Evolutionary conservation across 495 filamentous ascomycete species (phyloP).

Genomic region (Neurospora sp.): DNA sequence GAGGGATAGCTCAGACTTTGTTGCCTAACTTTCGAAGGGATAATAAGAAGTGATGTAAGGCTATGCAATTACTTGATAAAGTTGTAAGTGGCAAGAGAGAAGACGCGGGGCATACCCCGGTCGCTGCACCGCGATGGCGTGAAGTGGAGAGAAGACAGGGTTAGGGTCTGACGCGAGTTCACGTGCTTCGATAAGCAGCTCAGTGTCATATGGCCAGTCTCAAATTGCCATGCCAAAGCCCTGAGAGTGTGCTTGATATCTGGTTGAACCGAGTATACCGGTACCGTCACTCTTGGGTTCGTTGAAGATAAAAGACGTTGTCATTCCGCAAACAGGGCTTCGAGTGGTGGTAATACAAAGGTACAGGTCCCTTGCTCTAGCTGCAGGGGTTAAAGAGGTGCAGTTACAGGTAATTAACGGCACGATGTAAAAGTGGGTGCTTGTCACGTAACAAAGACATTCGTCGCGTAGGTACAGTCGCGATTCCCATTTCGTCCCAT

Average conservation of each 20-base stretch:
- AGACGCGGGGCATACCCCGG: not conserved
- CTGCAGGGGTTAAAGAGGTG: not conserved
- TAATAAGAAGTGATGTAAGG: not conserved
- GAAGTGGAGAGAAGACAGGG: constrained; percentile 1
- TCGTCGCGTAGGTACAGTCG: not conserved
- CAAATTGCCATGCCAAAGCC: not conserved
- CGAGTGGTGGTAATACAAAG: not conserved
- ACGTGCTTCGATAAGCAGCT: constrained; percentile 2
- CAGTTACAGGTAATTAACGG: not conserved
- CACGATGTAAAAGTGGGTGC: not conserved
- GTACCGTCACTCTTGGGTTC: not conserved
- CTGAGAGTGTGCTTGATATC: too few species aligned
- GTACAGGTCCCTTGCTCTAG: not conserved
- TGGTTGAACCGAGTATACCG: too few species aligned
- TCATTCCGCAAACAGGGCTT: not conserved
- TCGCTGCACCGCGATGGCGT: not conserved
- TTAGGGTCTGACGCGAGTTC: constrained; percentile 10
- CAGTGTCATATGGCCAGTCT: not conserved
- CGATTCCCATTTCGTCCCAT: not conserved
- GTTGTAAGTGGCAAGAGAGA: not conserved
- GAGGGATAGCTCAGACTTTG: not conserved
- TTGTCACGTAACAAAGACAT: not conserved
- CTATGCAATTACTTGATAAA: not conserved
- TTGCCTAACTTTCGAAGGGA: not conserved
- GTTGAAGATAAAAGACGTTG: not conserved